These are phyloP conservation scores for Coelastrella sp. DNA, from an alignment of 139 green algal species.

Conservation along the genomic window DNA sequence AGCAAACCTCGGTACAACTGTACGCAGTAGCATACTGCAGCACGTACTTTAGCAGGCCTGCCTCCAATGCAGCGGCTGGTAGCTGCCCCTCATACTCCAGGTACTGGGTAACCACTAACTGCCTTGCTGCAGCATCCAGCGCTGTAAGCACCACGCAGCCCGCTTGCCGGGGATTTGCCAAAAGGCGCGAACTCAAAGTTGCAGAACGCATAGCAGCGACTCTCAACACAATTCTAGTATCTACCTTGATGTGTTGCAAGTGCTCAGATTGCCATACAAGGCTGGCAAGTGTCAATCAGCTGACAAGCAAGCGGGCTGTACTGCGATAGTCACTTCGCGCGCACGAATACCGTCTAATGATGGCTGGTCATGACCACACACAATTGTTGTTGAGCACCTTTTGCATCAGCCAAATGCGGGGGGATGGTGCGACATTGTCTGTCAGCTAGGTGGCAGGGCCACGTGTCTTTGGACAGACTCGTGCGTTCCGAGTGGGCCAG, in stretches of 20 bases:
- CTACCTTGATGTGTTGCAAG: neutral
- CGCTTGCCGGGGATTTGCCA: neutral
- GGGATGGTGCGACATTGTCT: no score
- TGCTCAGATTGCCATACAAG: neutral
- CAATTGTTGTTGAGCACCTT: no score
- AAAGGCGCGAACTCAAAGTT: neutral
- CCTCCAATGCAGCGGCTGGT: neutral
- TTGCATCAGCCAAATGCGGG: no score
- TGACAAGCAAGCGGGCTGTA: no score
- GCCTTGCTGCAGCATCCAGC: neutral
- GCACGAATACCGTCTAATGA: no score
- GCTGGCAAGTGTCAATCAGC: no score
- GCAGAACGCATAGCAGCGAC: neutral
- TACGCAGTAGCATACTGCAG: neutral
- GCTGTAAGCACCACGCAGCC: neutral
- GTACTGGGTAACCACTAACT: slow-evolving; percentile 10
- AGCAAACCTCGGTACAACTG: neutral
- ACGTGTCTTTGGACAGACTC: no score
- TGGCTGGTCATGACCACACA: no score
- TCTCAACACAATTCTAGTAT: neutral
- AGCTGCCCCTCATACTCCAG: slow-evolving; percentile 26
- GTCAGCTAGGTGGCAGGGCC: no score
- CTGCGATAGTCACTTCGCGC: no score
- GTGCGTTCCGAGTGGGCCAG: no score
- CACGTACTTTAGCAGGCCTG: neutral